Base-by-base conservation (phyloP, 106 monocot genomes). In the Dendrobium nobile region DNA sequence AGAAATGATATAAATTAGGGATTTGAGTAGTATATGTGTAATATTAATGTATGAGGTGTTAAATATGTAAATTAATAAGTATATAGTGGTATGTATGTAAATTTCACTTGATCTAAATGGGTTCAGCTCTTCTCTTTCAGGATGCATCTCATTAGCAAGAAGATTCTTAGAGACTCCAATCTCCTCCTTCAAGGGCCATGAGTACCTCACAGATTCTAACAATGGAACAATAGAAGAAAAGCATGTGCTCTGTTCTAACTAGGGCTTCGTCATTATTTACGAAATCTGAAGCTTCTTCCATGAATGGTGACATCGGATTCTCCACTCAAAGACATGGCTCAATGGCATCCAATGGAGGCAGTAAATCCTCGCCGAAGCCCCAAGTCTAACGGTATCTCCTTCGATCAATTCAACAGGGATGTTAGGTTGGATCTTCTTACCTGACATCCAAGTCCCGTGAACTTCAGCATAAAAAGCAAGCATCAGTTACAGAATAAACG, bases 381-480 rank as follows among this genome's bases (percentile, higher is more conserved):
- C 92, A 28, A 92, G 80, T 77, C 77, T 84, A 64, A 92, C 19
- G 28, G 79, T 75, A 33, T 89, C 86, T 20, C 92, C 92, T 26
- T 89, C 92, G n/a, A 19, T 48, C 27, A 92, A 79, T 59, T 87
- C 84, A 40, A 87, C 78, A 0, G 84, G 75, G 64, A 86, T 48
- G 19, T 44, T 75, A 2, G 89, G 82, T 37, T 82, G 77, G 72
- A 89, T 82, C 85, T 79, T 92, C 9, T 58, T 84, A 48, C 92
- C 89, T 1, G 86, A 89, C 31, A 92, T 77, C 89, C 83, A 92
- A 48, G 87, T 89, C 84, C 92, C 92, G 68, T 92, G 92, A 75
- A 92, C 92, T 92, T 68, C 72, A 77, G 33, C 59, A 77, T 7
- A 16, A 47, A 70, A 33, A 33, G 33, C 33, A 67, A 31, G 3